Evolutionary conservation across 1,284 basidiomycete species (phyloP), one percentile per base, ranked within the genome.

Genomic region (Ceratobasidium sp.): DNA sequence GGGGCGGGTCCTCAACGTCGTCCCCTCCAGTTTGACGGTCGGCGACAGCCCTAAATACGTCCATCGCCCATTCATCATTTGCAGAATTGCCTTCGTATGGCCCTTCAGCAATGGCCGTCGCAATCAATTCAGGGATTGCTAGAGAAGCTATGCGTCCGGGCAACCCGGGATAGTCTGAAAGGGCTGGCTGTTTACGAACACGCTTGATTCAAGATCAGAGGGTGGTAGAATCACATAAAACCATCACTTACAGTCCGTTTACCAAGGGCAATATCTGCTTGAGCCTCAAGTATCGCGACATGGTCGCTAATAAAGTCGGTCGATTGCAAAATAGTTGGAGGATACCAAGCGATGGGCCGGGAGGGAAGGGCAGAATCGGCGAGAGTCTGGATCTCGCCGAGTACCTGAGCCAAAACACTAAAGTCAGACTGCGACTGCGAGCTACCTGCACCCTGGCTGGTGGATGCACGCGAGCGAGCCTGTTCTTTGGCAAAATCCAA

Each of bases 201-300:
- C 2, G 23, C 41, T 58, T 16, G 4, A 2, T 1, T 64, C 10
- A 50, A 9, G 2, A 41, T 69, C n/a, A 58, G 52, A 34, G 34
- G 28, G 21, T 3, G 18, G 23, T 21, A n/a, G n/a, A n/a, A 26
- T 23, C n/a, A 43, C 18, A 60, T 4, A 23, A 16, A 41, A 14
- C 21, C 53, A 21, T 18, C 30, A 48, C 65, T 43, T 46, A 69
- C 52, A n/a, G 46, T n/a, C 21, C 34, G 65, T 45, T 34, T 34
- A 0, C 65, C 65, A 12, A 58, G 41, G 1, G 0, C 45, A 10
- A 50, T 12, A 16, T 43, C 61, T n/a, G 46, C 45, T 18, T 64
- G 10, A 45, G 45, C 43, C 18, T 64, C 23, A n/a, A 64, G 61
- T 39, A 23, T 4, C 10, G 14, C 61, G 8, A 32, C 61, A 30